Evolutionary conservation across 345 rosid genomes (phyloP).

Genomic region (Erucastrum elatum): DNA sequence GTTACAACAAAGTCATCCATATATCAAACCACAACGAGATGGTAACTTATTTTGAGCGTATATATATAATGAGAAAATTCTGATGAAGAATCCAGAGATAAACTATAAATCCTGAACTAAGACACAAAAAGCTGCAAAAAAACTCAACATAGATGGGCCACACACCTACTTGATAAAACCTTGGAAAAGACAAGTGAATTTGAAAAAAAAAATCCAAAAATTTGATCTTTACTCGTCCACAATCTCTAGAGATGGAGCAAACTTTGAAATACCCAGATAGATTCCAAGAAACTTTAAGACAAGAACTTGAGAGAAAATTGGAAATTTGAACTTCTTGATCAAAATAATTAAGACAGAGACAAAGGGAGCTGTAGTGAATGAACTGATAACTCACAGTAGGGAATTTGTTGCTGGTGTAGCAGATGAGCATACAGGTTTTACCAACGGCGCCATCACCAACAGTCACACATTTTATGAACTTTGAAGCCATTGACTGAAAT

Average conservation of each 20-base stretch:
- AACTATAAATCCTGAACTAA: constrained; percentile 16
- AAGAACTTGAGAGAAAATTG: background rate
- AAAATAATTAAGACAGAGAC: background rate
- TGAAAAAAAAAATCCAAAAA: background rate
- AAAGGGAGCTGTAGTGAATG: no score
- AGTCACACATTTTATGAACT: constrained; percentile 44
- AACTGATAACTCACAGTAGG: constrained; percentile 34
- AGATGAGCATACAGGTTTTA: constrained; percentile 47
- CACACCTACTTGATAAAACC: constrained; percentile 14
- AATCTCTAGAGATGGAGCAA: constrained; percentile 24
- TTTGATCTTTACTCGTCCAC: constrained; percentile 21
- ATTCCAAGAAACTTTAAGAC: background rate
- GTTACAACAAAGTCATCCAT: constrained; percentile 31
- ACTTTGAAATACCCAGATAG: constrained; percentile 28
- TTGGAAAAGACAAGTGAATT: background rate
- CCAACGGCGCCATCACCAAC: constrained; percentile 48
- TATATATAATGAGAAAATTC: background rate
- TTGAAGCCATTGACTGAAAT: constrained; percentile 34
- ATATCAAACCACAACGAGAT: constrained; percentile 15
- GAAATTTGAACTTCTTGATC: background rate
- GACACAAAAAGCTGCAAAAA: constrained; percentile 35
- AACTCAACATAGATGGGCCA: constrained; percentile 28
- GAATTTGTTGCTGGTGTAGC: constrained; percentile 46
- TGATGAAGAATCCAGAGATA: constrained; percentile 13
- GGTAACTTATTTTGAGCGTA: background rate